These are phyloP conservation scores for Jatropha podagrica DNA, from an alignment of 441 rosid species.

Conservation along the genomic window DNA sequence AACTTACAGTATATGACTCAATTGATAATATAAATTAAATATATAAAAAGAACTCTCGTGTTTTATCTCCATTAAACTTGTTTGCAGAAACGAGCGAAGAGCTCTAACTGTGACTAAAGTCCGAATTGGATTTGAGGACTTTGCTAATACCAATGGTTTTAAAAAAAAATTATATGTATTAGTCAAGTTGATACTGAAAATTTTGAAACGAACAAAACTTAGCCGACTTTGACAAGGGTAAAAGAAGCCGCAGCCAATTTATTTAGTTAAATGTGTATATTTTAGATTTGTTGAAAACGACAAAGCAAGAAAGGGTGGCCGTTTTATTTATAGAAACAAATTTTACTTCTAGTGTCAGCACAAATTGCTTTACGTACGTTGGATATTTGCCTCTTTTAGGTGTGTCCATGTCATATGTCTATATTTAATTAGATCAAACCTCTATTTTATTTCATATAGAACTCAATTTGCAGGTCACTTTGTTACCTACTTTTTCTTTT, in stretches of 20 bases:
- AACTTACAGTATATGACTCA: too few relatives aligned
- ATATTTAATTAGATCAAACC: too few relatives aligned
- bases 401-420: not conserved
- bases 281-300: not conserved
- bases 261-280: not conserved
- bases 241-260: not conserved
- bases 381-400: not conserved
- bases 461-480: too few relatives aligned
- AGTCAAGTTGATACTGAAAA: not conserved
- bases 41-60: too few relatives aligned
- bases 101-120: too few relatives aligned
- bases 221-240: not conserved
- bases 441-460: too few relatives aligned
- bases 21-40: too few relatives aligned
- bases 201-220: constrained; percentile 7
- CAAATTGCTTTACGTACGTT: not conserved
- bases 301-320: not conserved
- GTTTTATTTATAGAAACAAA: not conserved
- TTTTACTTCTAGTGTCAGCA: not conserved
- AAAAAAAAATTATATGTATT: too few relatives aligned
- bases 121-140: not conserved
- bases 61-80: too few relatives aligned
- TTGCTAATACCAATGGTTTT: too few relatives aligned
- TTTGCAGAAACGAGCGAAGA: too few relatives aligned
- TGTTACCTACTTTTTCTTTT: too few relatives aligned